Evolutionary conservation across 345 rosid species (phyloP).

Genomic region (Capsella bursapastoris): DNA sequence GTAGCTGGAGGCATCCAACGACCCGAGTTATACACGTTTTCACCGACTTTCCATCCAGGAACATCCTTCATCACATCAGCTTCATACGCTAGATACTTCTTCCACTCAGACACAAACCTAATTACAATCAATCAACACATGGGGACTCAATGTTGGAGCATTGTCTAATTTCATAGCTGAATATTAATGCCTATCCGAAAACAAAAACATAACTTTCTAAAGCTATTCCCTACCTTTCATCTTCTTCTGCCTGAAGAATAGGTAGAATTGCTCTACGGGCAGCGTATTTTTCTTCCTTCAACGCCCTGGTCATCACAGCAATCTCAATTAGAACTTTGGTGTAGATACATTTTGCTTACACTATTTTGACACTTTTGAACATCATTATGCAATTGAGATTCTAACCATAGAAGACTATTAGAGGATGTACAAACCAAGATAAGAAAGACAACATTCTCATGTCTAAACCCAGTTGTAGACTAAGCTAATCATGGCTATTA

Average conservation of each 20-base stretch:
- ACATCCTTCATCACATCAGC: slow-evolving; percentile 99
- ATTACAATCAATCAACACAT: not conserved
- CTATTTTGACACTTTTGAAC: not conserved
- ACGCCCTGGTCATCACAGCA: slow-evolving; percentile 56
- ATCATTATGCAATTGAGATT: not conserved
- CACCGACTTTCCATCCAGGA: slow-evolving; percentile 99
- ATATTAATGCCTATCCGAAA: not conserved
- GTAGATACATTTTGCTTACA: not conserved
- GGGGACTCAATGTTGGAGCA: not conserved
- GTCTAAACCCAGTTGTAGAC: too few species aligned
- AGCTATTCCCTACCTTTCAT: slow-evolving; percentile 67
- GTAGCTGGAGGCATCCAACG: slow-evolving; percentile 98
- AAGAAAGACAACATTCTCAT: not conserved
- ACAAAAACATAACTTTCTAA: not conserved
- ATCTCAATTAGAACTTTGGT: slow-evolving; percentile 1
- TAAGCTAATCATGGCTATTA: not conserved
- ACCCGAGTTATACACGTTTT: slow-evolving; percentile 92
- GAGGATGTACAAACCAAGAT: not conserved
- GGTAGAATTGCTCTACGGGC: slow-evolving; percentile 88
- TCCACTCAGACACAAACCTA: slow-evolving; percentile 97
- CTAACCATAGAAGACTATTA: not conserved
- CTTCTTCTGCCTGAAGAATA: slow-evolving; percentile 97
- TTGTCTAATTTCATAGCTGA: not conserved
- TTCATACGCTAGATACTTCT: slow-evolving; percentile 94
- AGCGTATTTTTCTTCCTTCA: slow-evolving; percentile 94